These are phyloP conservation scores for Pisolithus albus DNA, from an alignment of 768 basidiomycete genomes.

Conservation along the genomic window DNA sequence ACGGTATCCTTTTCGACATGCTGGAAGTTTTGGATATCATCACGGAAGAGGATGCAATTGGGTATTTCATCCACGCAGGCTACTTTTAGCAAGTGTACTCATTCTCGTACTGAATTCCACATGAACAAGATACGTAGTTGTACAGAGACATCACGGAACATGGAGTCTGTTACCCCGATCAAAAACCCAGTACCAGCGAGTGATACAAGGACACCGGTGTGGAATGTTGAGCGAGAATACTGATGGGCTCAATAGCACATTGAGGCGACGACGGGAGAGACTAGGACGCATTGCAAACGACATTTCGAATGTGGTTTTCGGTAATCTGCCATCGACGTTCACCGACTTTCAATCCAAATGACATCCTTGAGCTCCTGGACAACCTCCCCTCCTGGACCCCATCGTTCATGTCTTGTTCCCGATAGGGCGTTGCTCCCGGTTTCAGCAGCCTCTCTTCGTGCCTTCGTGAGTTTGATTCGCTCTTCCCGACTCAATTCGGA, in stretches of 20 bases:
- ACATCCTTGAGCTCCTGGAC: constrained; percentile 82
- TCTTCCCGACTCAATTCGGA: constrained; percentile 69
- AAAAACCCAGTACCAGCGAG: no score
- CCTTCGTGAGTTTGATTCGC: constrained; percentile 55
- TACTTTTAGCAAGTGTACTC: no score
- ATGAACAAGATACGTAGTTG: no score
- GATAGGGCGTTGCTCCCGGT: constrained; percentile 19
- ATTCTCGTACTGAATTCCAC: no score
- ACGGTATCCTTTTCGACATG: background rate
- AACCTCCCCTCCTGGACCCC: constrained; percentile 74
- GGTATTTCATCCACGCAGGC: no score
- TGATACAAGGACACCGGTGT: no score
- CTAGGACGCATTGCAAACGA: constrained; percentile 5
- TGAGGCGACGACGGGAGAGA: constrained; percentile 4
- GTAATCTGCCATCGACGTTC: constrained; percentile 55
- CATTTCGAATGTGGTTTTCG: constrained; percentile 12
- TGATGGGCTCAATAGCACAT: constrained; percentile 26
- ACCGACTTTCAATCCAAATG: constrained; percentile 80
- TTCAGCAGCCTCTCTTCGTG: constrained; percentile 38
- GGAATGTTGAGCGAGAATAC: constrained; percentile 30
- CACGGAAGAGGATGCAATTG: background rate
- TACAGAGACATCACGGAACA: no score
- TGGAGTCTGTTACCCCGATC: no score
- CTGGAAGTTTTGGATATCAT: background rate
- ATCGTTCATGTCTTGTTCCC: constrained; percentile 29